These are phyloP conservation scores for Vararia minispora DNA, from an alignment of 768 basidiomycete species.

Conservation along the genomic window DNA sequence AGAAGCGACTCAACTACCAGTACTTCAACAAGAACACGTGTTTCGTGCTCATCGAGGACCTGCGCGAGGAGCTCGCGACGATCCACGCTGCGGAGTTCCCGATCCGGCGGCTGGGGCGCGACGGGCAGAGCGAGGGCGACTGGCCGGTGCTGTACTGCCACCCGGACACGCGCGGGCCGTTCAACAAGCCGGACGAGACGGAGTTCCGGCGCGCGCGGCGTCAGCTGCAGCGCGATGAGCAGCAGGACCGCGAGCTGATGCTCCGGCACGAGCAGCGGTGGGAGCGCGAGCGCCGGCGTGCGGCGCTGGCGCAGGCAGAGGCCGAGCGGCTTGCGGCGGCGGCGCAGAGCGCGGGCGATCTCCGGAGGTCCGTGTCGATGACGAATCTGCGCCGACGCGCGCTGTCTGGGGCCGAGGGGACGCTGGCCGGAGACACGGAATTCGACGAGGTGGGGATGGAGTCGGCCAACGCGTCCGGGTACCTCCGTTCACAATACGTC, in stretches of 20 bases:
- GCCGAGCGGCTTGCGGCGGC: conserved; percentile 15
- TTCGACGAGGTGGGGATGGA: conserved; percentile 27
- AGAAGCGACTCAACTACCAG: conserved; percentile 75
- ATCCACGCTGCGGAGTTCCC: conserved; percentile 79
- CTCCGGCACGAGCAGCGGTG: conserved; percentile 27
- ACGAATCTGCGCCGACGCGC: conserved; percentile 57
- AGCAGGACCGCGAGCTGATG: conserved; percentile 31
- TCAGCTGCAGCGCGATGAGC: conserved; percentile 26
- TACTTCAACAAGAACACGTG: conserved; percentile 72
- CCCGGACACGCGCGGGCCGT: conserved; percentile 61
- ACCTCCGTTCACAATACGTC: conserved; percentile 59
- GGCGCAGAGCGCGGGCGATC: conserved; percentile 35
- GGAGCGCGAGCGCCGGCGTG: conserved; percentile 20
- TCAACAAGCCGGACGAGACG: conserved; percentile 62
- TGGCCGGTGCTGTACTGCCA: conserved; percentile 86
- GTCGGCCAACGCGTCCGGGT: conserved; percentile 62
- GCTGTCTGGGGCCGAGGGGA: conserved; percentile 27
- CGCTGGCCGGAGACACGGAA: conserved; percentile 31
- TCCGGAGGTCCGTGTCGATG: conserved; percentile 68
- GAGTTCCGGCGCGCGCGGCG: conserved; percentile 56
- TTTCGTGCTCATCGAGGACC: conserved; percentile 90
- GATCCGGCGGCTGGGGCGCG: conserved; percentile 37
- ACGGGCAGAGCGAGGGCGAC: conserved; percentile 40
- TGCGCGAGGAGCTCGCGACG: conserved; percentile 72
- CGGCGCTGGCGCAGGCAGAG: conserved; percentile 19